Evolutionary conservation across 2,329 filamentous ascomycete genomes (phyloP).

Genomic region (Cytospora leucostoma): DNA sequence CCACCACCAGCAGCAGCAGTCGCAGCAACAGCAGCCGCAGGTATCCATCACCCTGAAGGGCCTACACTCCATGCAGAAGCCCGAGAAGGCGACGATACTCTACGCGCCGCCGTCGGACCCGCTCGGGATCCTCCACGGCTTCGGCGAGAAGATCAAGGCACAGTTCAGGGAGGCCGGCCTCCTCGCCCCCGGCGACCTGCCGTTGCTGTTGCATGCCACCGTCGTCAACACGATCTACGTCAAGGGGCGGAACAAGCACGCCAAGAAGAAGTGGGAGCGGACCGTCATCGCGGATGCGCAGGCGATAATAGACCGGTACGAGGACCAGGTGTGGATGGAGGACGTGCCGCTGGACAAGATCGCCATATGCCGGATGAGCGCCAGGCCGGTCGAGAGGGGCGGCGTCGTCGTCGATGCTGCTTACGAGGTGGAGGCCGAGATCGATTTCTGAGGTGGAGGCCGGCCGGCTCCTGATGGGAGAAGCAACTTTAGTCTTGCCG

Average conservation of each 20-base stretch:
- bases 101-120: constrained; percentile 63
- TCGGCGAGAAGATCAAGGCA: constrained; percentile 58
- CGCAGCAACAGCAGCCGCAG: constrained; percentile 22
- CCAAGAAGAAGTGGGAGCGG: constrained; percentile 35
- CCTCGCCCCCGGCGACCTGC: constrained; percentile 59
- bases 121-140: constrained; percentile 51
- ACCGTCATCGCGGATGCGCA: constrained; percentile 56
- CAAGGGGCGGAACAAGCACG: constrained; percentile 40
- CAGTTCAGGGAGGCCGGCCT: constrained; percentile 58
- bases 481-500: background rate
- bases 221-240: constrained; percentile 84
- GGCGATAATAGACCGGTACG: constrained; percentile 59
- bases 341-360: constrained; percentile 68
- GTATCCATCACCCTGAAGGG: constrained; percentile 53
- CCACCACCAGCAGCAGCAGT: no score
- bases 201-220: constrained; percentile 79
- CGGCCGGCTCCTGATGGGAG: no score
- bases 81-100: constrained; percentile 60
- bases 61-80: constrained; percentile 62
- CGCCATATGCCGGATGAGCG: constrained; percentile 86
- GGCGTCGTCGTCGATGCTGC: constrained; percentile 51
- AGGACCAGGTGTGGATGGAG: constrained; percentile 70
- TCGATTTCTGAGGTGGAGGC: constrained; percentile 38
- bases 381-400: constrained; percentile 61
- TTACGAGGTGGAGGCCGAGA: constrained; percentile 57